Evolutionary conservation across 192 early-diverging fungal species (phyloP).

Genomic region (Linnemannia exigua): DNA sequence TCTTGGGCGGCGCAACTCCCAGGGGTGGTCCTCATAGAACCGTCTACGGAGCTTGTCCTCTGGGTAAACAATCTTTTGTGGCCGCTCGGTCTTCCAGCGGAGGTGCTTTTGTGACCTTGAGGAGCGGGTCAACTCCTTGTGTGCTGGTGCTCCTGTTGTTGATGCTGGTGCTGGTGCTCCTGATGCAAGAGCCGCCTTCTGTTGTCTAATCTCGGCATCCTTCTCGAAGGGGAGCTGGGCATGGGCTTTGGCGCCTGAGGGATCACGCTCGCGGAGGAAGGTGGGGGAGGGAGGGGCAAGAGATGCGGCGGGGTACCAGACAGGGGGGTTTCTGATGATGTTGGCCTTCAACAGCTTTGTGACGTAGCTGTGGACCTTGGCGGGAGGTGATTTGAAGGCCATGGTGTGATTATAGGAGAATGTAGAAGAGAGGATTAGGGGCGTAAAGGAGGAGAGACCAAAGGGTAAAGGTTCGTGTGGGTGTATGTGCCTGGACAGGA

Average conservation of each 20-base stretch:
- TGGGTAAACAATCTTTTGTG: slow-evolving; percentile 85
- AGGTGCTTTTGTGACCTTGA: slow-evolving; percentile 69
- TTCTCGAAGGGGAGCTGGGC: slow-evolving; percentile 23
- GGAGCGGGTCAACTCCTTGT: slow-evolving; percentile 18
- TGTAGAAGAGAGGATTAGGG: background rate
- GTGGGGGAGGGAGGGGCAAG: slow-evolving; percentile 67
- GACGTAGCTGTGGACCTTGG: slow-evolving; percentile 65
- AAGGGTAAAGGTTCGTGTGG: background rate
- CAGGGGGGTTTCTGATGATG: slow-evolving; percentile 64
- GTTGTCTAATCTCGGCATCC: slow-evolving; percentile 1
- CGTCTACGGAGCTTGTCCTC: slow-evolving; percentile 88
- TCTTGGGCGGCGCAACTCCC: slow-evolving; percentile 83
- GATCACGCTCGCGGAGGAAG: slow-evolving; percentile 64
- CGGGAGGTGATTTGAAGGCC: slow-evolving; percentile 59
- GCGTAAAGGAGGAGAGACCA: background rate
- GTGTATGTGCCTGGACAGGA: background rate
- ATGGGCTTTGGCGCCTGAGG: slow-evolving; percentile 17
- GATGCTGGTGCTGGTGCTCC: slow-evolving; percentile 2
- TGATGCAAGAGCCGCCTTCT: background rate
- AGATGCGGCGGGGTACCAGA: slow-evolving; percentile 66
- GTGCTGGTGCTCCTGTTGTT: slow-evolving; percentile 16
- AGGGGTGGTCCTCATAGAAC: slow-evolving; percentile 96
- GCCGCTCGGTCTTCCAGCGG: slow-evolving; percentile 70
- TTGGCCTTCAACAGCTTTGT: slow-evolving; percentile 66
- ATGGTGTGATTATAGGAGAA: slow-evolving; percentile 9